A percentile compares a stretch with the other conserved stretches of the same genome.
phyloP scores from a whole-genome alignment of 768 basidiomycete genomes.

The Tricholoma matsutake region DNA sequence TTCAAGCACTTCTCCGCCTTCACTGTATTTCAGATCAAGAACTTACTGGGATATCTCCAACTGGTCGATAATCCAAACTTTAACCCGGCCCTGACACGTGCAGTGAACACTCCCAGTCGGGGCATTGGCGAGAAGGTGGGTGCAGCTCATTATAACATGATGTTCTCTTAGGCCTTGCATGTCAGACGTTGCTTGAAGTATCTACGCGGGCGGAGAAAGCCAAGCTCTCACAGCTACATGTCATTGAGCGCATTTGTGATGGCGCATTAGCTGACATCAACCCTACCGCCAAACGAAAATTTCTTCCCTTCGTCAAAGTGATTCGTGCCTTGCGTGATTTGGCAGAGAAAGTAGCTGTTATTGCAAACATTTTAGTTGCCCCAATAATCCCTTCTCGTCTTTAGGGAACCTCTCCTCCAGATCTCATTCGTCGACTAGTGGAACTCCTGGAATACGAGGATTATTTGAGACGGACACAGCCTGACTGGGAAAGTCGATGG shows the following conservation, averaged over 20 bases:
- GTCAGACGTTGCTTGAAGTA: slow-evolving; percentile 61
- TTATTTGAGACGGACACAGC: slow-evolving; percentile 65
- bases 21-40: slow-evolving; percentile 57
- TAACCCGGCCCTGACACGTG: slow-evolving; percentile 66
- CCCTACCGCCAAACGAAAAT: slow-evolving; percentile 60
- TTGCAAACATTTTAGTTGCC: background rate
- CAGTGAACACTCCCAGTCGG: slow-evolving; percentile 68
- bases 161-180: background rate
- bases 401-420: slow-evolving; percentile 58
- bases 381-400: background rate
- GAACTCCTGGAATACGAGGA: slow-evolving; percentile 61
- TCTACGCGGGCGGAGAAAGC: slow-evolving; percentile 47
- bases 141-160: background rate
- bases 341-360: slow-evolving; percentile 48
- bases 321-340: slow-evolving; percentile 51
- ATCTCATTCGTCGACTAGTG: slow-evolving; percentile 58
- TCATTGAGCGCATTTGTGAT: slow-evolving; percentile 64
- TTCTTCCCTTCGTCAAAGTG: slow-evolving; percentile 55
- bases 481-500: slow-evolving; percentile 76
- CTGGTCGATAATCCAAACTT: slow-evolving; percentile 69
- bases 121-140: slow-evolving; percentile 76
- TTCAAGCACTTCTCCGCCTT: background rate
- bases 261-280: slow-evolving; percentile 62
- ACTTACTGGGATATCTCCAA: slow-evolving; percentile 78
- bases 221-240: slow-evolving; percentile 51